These are phyloP conservation scores for Hypoxylon fragiforme DNA, from an alignment of 495 filamentous ascomycete genomes.

Conservation along the genomic window DNA sequence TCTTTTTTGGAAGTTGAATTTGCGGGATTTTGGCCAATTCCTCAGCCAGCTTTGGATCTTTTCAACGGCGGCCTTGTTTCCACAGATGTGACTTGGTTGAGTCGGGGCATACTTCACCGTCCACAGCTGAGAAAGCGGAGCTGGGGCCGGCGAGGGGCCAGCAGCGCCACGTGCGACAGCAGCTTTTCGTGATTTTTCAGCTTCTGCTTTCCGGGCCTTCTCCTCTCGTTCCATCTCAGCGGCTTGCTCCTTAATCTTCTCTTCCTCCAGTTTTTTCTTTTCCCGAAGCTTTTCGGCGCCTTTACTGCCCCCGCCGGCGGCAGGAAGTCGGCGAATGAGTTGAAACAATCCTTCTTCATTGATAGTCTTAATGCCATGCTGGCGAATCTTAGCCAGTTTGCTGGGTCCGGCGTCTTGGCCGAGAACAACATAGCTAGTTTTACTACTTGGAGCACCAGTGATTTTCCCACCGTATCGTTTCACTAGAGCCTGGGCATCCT, in stretches of 20 bases:
- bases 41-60: conserved; percentile 85
- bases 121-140: conserved; percentile 75
- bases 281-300: conserved; percentile 82
- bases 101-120: conserved; percentile 94
- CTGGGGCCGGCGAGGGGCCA: conserved; percentile 38
- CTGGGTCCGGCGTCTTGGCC: conserved; percentile 89
- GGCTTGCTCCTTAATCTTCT: conserved; percentile 74
- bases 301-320: conserved; percentile 81
- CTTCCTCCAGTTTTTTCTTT: conserved; percentile 79
- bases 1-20: conserved; percentile 71
- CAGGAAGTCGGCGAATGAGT: conserved; percentile 80
- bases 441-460: conserved; percentile 80
- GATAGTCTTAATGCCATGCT: conserved; percentile 82
- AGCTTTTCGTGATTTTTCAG: conserved; percentile 52
- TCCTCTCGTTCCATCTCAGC: conserved; percentile 77
- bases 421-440: conserved; percentile 91
- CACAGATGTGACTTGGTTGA: conserved; percentile 83
- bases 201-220: conserved; percentile 55
- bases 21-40: conserved; percentile 75
- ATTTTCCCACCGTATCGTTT: conserved; percentile 94
- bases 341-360: conserved; percentile 90
- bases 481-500: conserved; percentile 84
- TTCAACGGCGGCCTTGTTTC: conserved; percentile 90
- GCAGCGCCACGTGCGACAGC: conserved; percentile 46
- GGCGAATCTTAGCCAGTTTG: conserved; percentile 85